Conservation (phyloP, 2,329 filamentous ascomycete species). For the Aspergillus pseudoglaucus region DNA sequence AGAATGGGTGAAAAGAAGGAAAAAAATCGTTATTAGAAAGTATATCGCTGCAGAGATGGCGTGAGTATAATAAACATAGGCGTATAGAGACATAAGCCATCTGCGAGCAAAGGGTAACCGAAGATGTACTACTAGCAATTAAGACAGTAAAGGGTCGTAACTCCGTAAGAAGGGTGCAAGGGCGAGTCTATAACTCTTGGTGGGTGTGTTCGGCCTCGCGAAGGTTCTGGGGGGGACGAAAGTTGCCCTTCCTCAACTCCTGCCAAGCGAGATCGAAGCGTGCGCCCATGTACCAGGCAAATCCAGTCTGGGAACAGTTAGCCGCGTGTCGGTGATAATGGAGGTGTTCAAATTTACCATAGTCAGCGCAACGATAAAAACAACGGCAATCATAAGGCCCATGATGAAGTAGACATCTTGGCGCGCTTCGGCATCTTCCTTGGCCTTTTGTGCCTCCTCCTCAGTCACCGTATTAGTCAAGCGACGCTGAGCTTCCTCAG, state of each 20-base stretch:
- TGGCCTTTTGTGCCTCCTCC: conserved; percentile 46
- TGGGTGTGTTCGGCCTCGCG: conserved; percentile 6
- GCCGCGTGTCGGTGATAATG: not conserved
- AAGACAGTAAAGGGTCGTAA: conserved; percentile 23
- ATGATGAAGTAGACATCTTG: conserved; percentile 59
- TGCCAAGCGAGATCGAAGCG: conserved; percentile 66
- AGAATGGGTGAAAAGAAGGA: not conserved
- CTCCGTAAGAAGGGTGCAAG: conserved; percentile 16
- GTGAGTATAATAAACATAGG: conserved; percentile 5
- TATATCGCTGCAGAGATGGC: conserved; percentile 18
- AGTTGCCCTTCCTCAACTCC: conserved; percentile 48
- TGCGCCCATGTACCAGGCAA: conserved; percentile 74
- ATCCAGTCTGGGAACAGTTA: conserved; percentile 53
- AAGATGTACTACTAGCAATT: conserved; percentile 14
- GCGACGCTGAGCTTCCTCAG: conserved; percentile 47
- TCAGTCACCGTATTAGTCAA: conserved; percentile 53
- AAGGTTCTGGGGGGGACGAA: conserved; percentile 30
- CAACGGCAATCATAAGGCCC: conserved; percentile 62
- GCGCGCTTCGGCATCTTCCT: conserved; percentile 45
- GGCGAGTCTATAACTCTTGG: conserved; percentile 34
- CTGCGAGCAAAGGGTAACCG: conserved; percentile 9
- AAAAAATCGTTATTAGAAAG: conserved; percentile 26
- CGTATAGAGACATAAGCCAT: conserved; percentile 21
- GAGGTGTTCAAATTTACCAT: conserved; percentile 60
- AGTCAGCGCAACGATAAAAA: conserved; percentile 62